Base-by-base conservation (phyloP, 2,329 filamentous ascomycete species). In the Epichloe bromicola region DNA sequence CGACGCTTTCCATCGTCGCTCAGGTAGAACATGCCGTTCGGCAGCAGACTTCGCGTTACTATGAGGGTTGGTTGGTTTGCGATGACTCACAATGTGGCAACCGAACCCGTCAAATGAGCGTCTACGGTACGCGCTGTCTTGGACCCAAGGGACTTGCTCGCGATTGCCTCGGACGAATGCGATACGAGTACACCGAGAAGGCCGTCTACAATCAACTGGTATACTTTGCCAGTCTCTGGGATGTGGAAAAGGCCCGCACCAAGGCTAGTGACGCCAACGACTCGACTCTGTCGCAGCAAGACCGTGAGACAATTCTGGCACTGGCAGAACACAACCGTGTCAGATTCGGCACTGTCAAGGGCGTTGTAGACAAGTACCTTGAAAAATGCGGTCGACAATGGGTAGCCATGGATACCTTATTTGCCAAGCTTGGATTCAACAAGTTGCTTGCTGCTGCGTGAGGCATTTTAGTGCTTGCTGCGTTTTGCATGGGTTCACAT, bases 171-270 rank as follows among this genome's bases (percentile, higher is more conserved):
- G 93, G 93, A 19, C 80, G 80, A 47, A 97, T 98, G 90, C 73
- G 79, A 20, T 96, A 90, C 65, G 89, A 94, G 69, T 85, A 87
- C 62, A 76, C 79, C 1, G 93, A 97, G 70, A 91, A 93, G 69
- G 84, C 85, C 61, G 77, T 97, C 53, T 97, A 96, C 71, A 97
- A 95, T 66, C 93, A 98, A 69, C 74, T 98, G 40, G 71, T 97
- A 50, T 98, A 95, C 70, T 86, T 90, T 64, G 79, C 85, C 33
- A 78, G 78, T 46, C 69, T 97, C 51, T 98, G 89, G 74, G 90
- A 98, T 67, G 85, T 94, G 3, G 90, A 97, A 55, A 88, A 87
- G 69, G 85, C 85, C 14, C 79, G 80, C 56, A 61, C 60, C 44
- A 74, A 70, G 55, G 76, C 72, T 19, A 68, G 65, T 44, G 72